Evolutionary conservation across 345 rosid genomes (phyloP), one percentile per base, ranked within the genome.

Genomic region (Melaleuca quinquenervia): DNA sequence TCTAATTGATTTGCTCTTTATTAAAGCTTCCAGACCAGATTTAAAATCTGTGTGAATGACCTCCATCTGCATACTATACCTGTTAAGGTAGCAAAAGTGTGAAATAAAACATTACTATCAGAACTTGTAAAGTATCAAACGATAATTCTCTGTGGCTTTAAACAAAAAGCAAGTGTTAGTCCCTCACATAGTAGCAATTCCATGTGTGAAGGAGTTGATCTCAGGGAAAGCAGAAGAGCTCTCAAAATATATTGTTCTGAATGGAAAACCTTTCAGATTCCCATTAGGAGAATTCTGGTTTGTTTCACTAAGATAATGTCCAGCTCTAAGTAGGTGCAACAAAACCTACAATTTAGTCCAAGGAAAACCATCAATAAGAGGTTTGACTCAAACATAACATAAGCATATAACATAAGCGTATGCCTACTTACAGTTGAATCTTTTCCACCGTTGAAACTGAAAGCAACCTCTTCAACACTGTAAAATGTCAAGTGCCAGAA

Each of bases 361-460:
- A 48, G 26, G n/a, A 83, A 87, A 60, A 84, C 32, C 49, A 83
- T 75, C 82, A 74, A 52, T 48, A 82, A 88, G 84, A 86, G 60
- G 88, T 85, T 85, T 80, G 80, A 84, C 41, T 52, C 80, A 58
- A 26, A 75, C 52, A 64, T 86, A 55, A 32, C 85, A 60, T 60
- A 84, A 75, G 82, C 74, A 86, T 27, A 64, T 86, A 55, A 32
- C 85, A 60, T 60, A 84, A 75, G 82, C 74, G 85, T 27, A 8
- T 52, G 85, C n/a, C 85, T 58, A 91, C 98, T 92, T 91, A 97
- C 99, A 84, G 96, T 97, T 45, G 99, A 96, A 90, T 97, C 99
- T 87, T 97, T 97, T 86, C 99, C 99, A 87, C 99, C 99, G 88
- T 97, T 97, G 90, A 97, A 97, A 90, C 99, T 97, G 91, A 97